A percentile compares a stretch with the other conserved stretches of the same genome.
phyloP scores from a whole-genome alignment of 2,329 filamentous ascomycete species.

The Xylaria arbuscula region DNA sequence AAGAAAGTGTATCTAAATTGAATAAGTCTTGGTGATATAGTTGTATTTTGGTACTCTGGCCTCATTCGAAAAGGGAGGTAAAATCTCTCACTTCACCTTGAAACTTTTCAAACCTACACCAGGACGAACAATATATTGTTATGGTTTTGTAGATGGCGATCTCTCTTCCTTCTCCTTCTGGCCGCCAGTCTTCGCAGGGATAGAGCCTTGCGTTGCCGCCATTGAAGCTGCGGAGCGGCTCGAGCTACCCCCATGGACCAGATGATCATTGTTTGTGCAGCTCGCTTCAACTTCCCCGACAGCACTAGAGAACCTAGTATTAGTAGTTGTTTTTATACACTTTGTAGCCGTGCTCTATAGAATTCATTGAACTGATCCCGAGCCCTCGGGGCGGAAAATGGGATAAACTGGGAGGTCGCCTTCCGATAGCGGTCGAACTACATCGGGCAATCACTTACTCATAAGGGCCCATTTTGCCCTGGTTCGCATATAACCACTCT shows the following conservation, averaged over 20 bases:
- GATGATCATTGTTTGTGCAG: background rate
- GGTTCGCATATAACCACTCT: conserved; percentile 28
- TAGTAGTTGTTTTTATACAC: background rate
- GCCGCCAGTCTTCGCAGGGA: background rate
- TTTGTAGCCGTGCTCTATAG: background rate
- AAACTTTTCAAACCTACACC: background rate
- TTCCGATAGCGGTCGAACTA: background rate
- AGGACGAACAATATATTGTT: background rate
- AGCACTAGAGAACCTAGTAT: conserved; percentile 8
- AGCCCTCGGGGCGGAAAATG: background rate
- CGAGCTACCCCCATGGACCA: background rate
- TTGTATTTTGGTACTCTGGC: background rate
- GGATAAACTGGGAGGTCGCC: background rate
- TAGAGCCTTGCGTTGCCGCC: conserved; percentile 25
- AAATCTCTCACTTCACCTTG: no score
- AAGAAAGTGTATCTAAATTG: background rate
- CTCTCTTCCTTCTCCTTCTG: background rate
- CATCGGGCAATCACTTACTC: conserved; percentile 10
- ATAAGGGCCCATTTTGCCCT: conserved; percentile 24
- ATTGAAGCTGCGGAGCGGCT: background rate
- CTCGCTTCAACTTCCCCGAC: conserved; percentile 19
- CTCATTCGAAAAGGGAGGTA: background rate
- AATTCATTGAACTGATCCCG: background rate
- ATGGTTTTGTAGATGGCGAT: background rate
- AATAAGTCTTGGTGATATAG: background rate